Evolutionary conservation across 768 basidiomycete species (phyloP).

Genomic region (Gloeophyllum trabeum): DNA sequence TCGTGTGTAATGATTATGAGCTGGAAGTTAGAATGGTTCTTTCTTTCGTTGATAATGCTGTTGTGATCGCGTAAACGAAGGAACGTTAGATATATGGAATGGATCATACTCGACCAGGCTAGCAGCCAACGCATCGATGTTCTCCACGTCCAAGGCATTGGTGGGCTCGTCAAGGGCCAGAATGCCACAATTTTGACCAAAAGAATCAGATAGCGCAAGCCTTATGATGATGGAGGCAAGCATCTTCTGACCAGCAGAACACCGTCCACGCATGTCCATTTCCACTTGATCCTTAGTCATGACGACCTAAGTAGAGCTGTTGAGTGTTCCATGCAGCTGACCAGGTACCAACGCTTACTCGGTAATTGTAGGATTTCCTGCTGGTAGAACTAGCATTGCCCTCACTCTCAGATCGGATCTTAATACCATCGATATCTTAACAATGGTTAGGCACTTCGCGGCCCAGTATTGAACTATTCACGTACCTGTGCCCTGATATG

Average conservation of each 20-base stretch:
- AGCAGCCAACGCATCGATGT: constrained; percentile 87
- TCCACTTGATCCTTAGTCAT: constrained; percentile 99
- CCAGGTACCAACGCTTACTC: constrained; percentile 39
- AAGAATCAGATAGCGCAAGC: constrained; percentile 92
- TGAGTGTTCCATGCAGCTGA: no score
- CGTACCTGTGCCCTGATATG: constrained; percentile 94
- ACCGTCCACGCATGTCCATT: constrained; percentile 99
- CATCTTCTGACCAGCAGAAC: constrained; percentile 98
- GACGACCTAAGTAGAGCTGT: constrained; percentile 54
- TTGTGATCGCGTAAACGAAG: no score
- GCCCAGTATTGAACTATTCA: background rate
- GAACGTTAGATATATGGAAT: constrained; percentile 1
- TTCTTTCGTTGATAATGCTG: constrained; percentile 91
- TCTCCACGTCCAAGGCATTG: constrained; percentile 92
- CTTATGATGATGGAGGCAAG: constrained; percentile 96
- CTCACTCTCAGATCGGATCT: constrained; percentile 89
- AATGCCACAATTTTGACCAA: constrained; percentile 96
- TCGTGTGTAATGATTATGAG: constrained; percentile 96
- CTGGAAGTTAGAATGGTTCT: constrained; percentile 87
- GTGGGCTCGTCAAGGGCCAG: constrained; percentile 97
- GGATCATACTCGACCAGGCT: constrained; percentile 80
- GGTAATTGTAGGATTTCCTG: constrained; percentile 85
- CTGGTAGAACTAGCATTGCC: constrained; percentile 83
- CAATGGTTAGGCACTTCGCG: no score
- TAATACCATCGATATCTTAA: constrained; percentile 94